A percentile compares a stretch with the other conserved stretches of the same genome.
Conservation (phyloP, 2,329 filamentous ascomycete genomes). For the Cordyceps pruinosa region DNA sequence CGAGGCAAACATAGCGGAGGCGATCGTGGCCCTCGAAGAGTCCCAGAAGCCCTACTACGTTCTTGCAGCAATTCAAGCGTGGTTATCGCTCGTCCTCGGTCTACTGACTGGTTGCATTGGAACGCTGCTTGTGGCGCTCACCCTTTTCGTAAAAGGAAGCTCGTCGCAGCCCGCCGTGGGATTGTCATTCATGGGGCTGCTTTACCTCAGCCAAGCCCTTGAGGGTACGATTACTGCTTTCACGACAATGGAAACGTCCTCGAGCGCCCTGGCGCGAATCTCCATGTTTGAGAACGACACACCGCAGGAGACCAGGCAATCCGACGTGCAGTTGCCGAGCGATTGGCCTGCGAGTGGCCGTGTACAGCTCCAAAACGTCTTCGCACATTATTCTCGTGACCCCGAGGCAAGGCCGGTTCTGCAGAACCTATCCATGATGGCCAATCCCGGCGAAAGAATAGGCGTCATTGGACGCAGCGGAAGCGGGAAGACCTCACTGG, state of each 20-base stretch:
- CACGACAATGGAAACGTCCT: neutral
- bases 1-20: neutral
- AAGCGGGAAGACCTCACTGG: slow-evolving; percentile 41
- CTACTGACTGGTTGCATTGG: neutral
- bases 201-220: neutral
- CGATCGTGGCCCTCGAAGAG: neutral
- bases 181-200: neutral
- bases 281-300: neutral
- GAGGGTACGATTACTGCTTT: neutral
- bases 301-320: neutral
- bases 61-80: neutral
- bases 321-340: neutral
- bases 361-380: neutral
- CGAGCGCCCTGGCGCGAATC: neutral
- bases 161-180: neutral
- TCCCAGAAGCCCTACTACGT: neutral
- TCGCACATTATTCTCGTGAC: neutral
- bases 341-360: neutral
- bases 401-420: neutral
- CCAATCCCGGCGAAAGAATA: slow-evolving; percentile 33
- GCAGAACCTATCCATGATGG: neutral
- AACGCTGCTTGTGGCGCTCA: neutral
- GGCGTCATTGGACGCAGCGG: slow-evolving; percentile 41
- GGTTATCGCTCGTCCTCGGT: neutral
- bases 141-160: neutral